Evolutionary conservation across 2,329 filamentous ascomycete species (phyloP).

Genomic region (Talaromyces sp.): DNA sequence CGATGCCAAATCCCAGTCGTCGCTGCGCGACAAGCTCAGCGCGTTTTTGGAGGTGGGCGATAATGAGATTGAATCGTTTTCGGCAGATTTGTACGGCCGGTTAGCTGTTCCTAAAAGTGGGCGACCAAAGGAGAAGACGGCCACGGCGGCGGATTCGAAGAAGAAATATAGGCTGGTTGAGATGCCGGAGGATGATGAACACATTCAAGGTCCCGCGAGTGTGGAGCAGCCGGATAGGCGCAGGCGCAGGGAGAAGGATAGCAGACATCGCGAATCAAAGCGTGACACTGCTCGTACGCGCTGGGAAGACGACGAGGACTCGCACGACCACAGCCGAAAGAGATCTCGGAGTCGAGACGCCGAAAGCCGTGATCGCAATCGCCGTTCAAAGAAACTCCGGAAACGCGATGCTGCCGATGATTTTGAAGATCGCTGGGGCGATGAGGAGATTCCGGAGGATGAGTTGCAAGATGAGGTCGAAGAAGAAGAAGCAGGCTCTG

Average conservation of each 20-base stretch:
- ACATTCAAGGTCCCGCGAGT: constrained; percentile 26
- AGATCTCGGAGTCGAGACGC: constrained; percentile 32
- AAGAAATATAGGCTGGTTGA: constrained; percentile 52
- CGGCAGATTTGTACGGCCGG: constrained; percentile 40
- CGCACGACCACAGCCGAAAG: constrained; percentile 23
- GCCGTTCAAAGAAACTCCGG: constrained; percentile 48
- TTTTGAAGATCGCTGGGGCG: constrained; percentile 76
- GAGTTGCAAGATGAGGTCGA: constrained; percentile 36
- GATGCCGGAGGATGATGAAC: constrained; percentile 45
- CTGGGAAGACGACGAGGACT: constrained; percentile 11
- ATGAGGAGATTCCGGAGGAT: constrained; percentile 56
- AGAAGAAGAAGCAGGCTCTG: constrained; percentile 47
- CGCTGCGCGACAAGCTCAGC: constrained; percentile 48
- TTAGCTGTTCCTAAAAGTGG: constrained; percentile 15
- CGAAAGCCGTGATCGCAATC: constrained; percentile 37
- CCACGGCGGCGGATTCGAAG: constrained; percentile 22
- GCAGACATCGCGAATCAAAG: neutral
- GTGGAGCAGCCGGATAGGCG: constrained; percentile 32
- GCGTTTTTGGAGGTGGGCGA: constrained; percentile 47
- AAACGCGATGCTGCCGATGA: constrained; percentile 48
- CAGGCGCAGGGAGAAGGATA: constrained; percentile 19
- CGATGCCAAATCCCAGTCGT: constrained; percentile 43
- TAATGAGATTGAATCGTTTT: constrained; percentile 44
- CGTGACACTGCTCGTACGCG: constrained; percentile 12
- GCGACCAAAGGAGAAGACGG: neutral